Evolutionary conservation across 345 rosid genomes (phyloP).

Genomic region (Erysimum cheiranthoides): DNA sequence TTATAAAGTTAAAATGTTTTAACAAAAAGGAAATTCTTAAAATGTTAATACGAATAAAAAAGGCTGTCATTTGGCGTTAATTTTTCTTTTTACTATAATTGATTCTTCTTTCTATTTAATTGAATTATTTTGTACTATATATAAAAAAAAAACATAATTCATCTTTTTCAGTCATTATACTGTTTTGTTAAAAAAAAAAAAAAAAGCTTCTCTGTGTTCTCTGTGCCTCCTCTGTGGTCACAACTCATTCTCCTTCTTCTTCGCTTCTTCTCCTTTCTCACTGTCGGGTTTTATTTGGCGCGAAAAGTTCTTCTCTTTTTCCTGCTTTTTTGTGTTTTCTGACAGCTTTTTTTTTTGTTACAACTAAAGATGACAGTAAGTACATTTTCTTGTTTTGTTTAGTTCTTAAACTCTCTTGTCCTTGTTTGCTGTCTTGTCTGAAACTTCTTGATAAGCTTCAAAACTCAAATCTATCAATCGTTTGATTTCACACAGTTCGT

Average conservation of each 20-base stretch:
- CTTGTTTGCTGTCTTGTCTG: constrained; percentile 28
- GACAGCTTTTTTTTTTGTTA: constrained; percentile 18
- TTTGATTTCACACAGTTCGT: background rate
- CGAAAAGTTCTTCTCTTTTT: constrained; percentile 26
- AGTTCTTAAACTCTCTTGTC: constrained; percentile 8
- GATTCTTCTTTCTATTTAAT: background rate
- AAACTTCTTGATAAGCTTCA: constrained; percentile 5
- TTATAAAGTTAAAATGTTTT: constrained; percentile 2
- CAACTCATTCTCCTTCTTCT: constrained; percentile 38
- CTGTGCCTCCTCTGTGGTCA: constrained; percentile 25
- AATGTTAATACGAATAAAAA: constrained; percentile 20
- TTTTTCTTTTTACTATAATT: constrained; percentile 23
- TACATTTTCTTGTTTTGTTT: constrained; percentile 17
- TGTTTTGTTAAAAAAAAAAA: constrained; percentile 4
- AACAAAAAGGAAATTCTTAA: constrained; percentile 12
- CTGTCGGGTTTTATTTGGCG: constrained; percentile 34
- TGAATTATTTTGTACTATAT: constrained; percentile 25
- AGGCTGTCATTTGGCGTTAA: constrained; percentile 42
- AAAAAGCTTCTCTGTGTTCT: background rate
- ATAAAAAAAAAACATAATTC: constrained; percentile 11
- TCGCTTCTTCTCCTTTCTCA: constrained; percentile 28
- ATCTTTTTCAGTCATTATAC: constrained; percentile 23
- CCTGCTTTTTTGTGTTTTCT: background rate
- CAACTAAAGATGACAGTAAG: constrained; percentile 45
- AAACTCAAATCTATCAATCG: background rate